phyloP scores from a whole-genome alignment of 2,329 filamentous ascomycete genomes.

The Trichoderma harzianum region DNA sequence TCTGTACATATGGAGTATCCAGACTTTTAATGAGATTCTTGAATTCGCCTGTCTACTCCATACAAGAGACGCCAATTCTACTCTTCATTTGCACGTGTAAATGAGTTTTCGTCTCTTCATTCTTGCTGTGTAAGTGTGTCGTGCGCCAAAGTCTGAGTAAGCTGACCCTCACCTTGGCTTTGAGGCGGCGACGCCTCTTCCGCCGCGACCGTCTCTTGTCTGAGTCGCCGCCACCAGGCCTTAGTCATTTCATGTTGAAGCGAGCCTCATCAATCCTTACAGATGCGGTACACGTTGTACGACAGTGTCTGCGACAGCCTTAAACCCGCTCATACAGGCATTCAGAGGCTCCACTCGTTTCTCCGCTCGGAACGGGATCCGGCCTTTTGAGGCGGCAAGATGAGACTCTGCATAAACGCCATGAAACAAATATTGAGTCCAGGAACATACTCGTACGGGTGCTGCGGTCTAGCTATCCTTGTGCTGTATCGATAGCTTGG shows the following conservation, averaged over 20 bases:
- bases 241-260: neutral
- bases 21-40: neutral
- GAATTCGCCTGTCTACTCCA: neutral
- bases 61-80: neutral
- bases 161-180: neutral
- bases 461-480: neutral
- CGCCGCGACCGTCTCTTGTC: neutral
- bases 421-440: neutral
- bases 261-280: neutral
- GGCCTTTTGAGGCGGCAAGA: neutral
- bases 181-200: constrained; percentile 5
- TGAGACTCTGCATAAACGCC: neutral
- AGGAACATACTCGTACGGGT: neutral
- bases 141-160: constrained; percentile 10
- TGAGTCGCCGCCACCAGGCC: neutral
- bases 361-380: constrained; percentile 8
- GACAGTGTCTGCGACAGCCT: neutral
- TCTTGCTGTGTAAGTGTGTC: neutral
- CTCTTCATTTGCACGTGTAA: neutral
- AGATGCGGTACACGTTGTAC: neutral
- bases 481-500: neutral
- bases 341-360: neutral
- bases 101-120: neutral
- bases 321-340: neutral
- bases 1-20: neutral